phyloP scores from a whole-genome alignment of 1,284 basidiomycete genomes.

The Ustilago shanxiensis region DNA sequence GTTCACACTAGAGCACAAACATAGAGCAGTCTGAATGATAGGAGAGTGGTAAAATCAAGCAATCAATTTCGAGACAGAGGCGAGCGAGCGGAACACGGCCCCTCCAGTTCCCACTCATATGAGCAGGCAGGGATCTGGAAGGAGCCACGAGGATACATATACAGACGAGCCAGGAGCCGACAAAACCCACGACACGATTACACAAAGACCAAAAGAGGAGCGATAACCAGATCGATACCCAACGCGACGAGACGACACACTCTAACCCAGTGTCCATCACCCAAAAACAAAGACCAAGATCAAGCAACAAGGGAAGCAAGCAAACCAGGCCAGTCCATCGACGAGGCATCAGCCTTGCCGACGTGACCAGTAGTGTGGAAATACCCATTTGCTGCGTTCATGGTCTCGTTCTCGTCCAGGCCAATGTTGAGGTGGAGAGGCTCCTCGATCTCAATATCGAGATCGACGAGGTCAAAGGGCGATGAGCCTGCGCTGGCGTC shows the following conservation, averaged over 20 bases:
- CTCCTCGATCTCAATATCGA: constrained; percentile 55
- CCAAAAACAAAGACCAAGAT: constrained; percentile 14
- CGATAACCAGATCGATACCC: constrained; percentile 12
- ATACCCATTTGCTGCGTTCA: constrained; percentile 4
- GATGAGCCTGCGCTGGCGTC: constrained; percentile 40
- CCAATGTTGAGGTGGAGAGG: constrained; percentile 43
- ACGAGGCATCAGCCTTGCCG: constrained; percentile 13
- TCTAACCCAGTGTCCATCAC: background rate
- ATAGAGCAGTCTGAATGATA: background rate
- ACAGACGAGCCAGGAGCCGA: constrained; percentile 17
- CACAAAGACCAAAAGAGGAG: background rate
- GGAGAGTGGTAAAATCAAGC: background rate
- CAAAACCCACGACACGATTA: background rate
- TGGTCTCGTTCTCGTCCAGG: constrained; percentile 19
- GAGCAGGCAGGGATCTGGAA: background rate
- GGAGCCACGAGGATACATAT: constrained; percentile 4
- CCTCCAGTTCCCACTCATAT: background rate
- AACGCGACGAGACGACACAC: background rate
- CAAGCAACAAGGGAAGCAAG: constrained; percentile 36
- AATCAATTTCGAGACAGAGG: constrained; percentile 3
- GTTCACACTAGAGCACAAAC: background rate
- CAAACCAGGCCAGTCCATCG: constrained; percentile 40
- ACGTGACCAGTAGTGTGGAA: background rate
- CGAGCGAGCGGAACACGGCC: background rate
- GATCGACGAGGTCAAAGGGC: constrained; percentile 49